phyloP scores from a whole-genome alignment of 441 rosid genomes.

The Mallotus repandus region DNA sequence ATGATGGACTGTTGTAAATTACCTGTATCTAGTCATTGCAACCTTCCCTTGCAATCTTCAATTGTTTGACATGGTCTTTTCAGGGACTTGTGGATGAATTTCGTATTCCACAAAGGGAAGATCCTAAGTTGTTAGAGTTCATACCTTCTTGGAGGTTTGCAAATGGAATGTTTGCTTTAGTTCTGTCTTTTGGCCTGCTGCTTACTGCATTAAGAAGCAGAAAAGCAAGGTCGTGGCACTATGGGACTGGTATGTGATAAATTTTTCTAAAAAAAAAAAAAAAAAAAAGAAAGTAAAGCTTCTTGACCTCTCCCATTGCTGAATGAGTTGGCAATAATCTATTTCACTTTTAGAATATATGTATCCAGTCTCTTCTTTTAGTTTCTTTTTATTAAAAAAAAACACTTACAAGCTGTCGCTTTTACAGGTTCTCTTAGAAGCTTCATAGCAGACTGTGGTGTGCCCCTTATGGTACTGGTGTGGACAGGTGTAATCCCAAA shows the following conservation, averaged over 20 bases:
- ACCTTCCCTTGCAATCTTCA: no score
- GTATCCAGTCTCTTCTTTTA: not conserved
- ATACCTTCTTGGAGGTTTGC: slow-evolving; percentile 87
- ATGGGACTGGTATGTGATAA: slow-evolving; percentile 58
- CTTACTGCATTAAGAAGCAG: slow-evolving; percentile 74
- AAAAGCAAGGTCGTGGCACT: slow-evolving; percentile 91
- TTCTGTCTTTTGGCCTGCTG: slow-evolving; percentile 88
- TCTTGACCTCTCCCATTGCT: no score
- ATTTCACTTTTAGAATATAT: not conserved
- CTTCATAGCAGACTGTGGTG: slow-evolving; percentile 90
- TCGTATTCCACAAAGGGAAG: slow-evolving; percentile 55
- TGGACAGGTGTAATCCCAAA: slow-evolving; percentile 54
- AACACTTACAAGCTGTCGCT: not conserved
- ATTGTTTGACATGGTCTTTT: slow-evolving; percentile 1
- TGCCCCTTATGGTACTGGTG: slow-evolving; percentile 85
- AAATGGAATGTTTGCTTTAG: slow-evolving; percentile 91
- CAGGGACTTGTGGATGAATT: slow-evolving; percentile 92
- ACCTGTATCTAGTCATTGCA: not conserved
- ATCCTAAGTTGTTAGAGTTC: slow-evolving; percentile 47
- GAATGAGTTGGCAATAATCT: no score
- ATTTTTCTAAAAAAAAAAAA: not conserved
- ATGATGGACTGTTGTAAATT: not conserved
- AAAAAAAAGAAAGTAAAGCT: not conserved
- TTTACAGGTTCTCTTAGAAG: slow-evolving; percentile 86
- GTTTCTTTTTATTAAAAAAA: not conserved